Base-by-base conservation (phyloP, 768 basidiomycete species). In the Mycena polygramma region DNA sequence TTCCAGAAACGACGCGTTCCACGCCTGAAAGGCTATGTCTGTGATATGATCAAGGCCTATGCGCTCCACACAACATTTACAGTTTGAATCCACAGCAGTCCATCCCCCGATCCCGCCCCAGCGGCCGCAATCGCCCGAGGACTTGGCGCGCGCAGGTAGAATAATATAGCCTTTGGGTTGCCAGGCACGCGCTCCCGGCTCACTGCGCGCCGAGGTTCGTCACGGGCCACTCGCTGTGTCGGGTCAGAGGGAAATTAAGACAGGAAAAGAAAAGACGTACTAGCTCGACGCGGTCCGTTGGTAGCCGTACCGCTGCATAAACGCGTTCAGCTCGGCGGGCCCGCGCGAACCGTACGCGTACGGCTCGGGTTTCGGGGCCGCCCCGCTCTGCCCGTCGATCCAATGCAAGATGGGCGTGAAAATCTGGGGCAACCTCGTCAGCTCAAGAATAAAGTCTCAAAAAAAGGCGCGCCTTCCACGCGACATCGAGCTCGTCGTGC, bases 281-380 rank as follows among this genome's bases (percentile, higher is more conserved):
- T 98, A 97, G 66, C 86, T 88, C 17, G 87, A 82, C 41, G 80
- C 79, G 43, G 87, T 79, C 39, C 95, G 89, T 79, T 85, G 91
- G 85, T 88, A 98, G 7, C 95, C 96, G 77, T 91, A 91, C 78
- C 88, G 89, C 60, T 71, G 75, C 66, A 93, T 90, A 77, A 96
- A 99, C 1, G 79, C 81, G 39, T 95, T 93, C 39, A 98, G 83
- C 77, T 92, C 87, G 72, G 90, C 89, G 0, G 97, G 98, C 22
- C 97, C 98, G 69, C 98, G 91, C 66, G 96, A 96, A 53, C 98
- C 98, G 79, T 99, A 99, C 11, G 91, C 89, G 83, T 99, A 99
- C 19, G 85, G 78, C 54, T 88, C 81, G 4, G 94, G 96, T 75
- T 80, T 90, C 53, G 97, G 96, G n/a, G 81, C 81, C 51, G 83